Percentiles rank a stretch among this genome's conserved stretches.
Evolutionary conservation across 768 basidiomycete genomes (phyloP).

Genomic region (Rubroboletus satanas): DNA sequence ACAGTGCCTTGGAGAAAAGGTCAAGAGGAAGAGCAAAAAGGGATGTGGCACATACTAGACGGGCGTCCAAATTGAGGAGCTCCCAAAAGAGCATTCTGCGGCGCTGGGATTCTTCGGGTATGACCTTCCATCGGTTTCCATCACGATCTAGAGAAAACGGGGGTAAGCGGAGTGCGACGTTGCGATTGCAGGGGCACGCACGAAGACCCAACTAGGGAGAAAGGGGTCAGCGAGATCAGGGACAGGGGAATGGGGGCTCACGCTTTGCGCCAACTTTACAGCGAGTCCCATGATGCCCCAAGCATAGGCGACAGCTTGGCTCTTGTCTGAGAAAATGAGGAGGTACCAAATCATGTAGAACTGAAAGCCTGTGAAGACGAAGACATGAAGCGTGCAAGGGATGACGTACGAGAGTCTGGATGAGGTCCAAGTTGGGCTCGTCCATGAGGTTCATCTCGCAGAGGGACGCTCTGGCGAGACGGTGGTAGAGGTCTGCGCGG

Average conservation of each 20-base stretch:
- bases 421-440: slow-evolving; percentile 68
- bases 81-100: slow-evolving; percentile 73
- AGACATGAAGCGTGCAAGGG: background rate
- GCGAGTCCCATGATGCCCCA: slow-evolving; percentile 77
- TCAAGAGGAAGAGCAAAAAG: slow-evolving; percentile 13
- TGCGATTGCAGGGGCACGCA: slow-evolving; percentile 34
- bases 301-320: slow-evolving; percentile 66
- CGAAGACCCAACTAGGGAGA: slow-evolving; percentile 58
- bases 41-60: slow-evolving; percentile 48
- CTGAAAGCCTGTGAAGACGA: slow-evolving; percentile 38
- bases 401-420: slow-evolving; percentile 57
- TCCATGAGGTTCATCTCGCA: slow-evolving; percentile 75
- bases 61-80: slow-evolving; percentile 62
- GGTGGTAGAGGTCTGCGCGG: slow-evolving; percentile 62
- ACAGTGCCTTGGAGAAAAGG: slow-evolving; percentile 47
- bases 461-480: slow-evolving; percentile 60
- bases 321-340: slow-evolving; percentile 70
- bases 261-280: slow-evolving; percentile 68
- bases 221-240: slow-evolving; percentile 4
- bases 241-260: slow-evolving; percentile 34
- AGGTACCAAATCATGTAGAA: slow-evolving; percentile 78
- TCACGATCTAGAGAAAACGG: slow-evolving; percentile 55
- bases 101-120: slow-evolving; percentile 70
- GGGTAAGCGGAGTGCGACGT: slow-evolving; percentile 19
- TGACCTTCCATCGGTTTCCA: slow-evolving; percentile 55